phyloP scores from a whole-genome alignment of 306 rosid species.

The Senna siamea region DNA sequence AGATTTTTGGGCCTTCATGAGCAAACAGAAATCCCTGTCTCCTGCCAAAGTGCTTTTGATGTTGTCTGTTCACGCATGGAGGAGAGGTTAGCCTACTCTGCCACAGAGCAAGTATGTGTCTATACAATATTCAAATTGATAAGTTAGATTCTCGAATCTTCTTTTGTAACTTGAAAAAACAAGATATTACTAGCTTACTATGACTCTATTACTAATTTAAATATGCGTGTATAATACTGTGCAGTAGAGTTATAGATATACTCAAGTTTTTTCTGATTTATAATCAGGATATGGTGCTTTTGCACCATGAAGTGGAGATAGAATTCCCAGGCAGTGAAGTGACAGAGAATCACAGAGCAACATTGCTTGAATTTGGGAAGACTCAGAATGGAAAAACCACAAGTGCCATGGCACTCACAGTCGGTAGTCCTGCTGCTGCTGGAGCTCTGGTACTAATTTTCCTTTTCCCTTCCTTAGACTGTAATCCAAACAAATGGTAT shows the following conservation, averaged over 20 bases:
- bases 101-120: slow-evolving; percentile 71
- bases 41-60: slow-evolving; percentile 85
- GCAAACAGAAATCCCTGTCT: slow-evolving; percentile 68
- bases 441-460: slow-evolving; percentile 79
- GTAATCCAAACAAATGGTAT: slow-evolving; percentile 31
- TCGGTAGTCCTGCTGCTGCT: slow-evolving; percentile 84
- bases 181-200: slow-evolving; percentile 12
- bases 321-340: slow-evolving; percentile 64
- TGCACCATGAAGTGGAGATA: slow-evolving; percentile 88
- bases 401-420: slow-evolving; percentile 93
- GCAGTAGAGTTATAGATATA: neutral
- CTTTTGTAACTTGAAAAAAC: slow-evolving; percentile 11
- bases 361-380: slow-evolving; percentile 86
- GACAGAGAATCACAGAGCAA: slow-evolving; percentile 72
- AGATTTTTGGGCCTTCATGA: slow-evolving; percentile 89
- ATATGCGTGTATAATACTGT: slow-evolving; percentile 4
- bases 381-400: slow-evolving; percentile 60
- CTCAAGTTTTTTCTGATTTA: slow-evolving; percentile 28
- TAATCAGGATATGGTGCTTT: slow-evolving; percentile 94
- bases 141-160: slow-evolving; percentile 7
- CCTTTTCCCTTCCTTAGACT: slow-evolving; percentile 17
- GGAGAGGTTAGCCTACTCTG: slow-evolving; percentile 71
- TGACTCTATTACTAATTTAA: slow-evolving; percentile 11
- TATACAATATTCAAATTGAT: neutral
- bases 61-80: slow-evolving; percentile 82